Evolutionary conservation across 495 filamentous ascomycete genomes (phyloP), one percentile per base, ranked within the genome.

Genomic region (Penicillium fimorum): DNA sequence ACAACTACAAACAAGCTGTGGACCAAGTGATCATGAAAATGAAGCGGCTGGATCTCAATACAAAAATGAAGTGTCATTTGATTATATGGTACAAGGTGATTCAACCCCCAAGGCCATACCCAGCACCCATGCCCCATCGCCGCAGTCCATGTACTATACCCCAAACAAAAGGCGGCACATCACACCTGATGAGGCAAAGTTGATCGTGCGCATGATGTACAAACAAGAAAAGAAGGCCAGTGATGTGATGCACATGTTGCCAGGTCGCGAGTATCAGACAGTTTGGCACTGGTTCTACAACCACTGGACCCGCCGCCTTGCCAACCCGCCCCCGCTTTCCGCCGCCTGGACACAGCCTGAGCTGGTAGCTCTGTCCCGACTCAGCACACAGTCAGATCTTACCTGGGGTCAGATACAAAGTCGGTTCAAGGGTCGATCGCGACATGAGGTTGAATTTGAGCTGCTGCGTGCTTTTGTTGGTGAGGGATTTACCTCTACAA

Each of bases 401-500:
- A 64, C 63, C 12, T 78, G 74, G 74, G 15, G 50, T 58, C 53
- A 53, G 22, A 69, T 78, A 15, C 65, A 62, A 33, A 46, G 52
- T 17, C 55, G 60, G 22, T 52, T 78, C 10, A 70, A 68, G 11
- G 56, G 60, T 41, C 69, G 76, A 13, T 61, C 70, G 17, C 59
- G 59, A 32, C 46, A 62, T 18, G 76, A 75, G 47, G 62, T 75
- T 41, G 74, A 78, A 47, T 71, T 69, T 53, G 67, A 78, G 43
- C 48, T 77, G 55, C 53, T 78, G 46, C 67, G 65, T 55, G 56
- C 67, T 17, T 78, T 70, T 69, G 71, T 64, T 45, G 70, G 33
- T 3, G 41, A 32, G 5, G 42, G 42, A 2, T 33, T 24, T 13
- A 11, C 32, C 17, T 56, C 15, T 59, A 44, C 11, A 55, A 62